These are phyloP conservation scores for Filosporella fistucella DNA, from an alignment of 495 filamentous ascomycete species.

Conservation along the genomic window DNA sequence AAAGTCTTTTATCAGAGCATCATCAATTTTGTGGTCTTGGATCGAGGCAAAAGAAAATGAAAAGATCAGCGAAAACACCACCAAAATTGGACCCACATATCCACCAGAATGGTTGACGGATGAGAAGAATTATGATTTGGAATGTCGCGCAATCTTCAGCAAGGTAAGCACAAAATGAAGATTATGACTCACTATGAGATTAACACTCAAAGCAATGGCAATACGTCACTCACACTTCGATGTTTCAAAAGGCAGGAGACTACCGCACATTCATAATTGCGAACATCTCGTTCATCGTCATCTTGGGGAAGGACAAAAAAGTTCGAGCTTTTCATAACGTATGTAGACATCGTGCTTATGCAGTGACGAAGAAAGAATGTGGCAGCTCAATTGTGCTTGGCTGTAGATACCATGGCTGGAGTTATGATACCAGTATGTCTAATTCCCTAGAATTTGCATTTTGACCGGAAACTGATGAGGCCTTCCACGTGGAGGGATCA, in stretches of 20 bases:
- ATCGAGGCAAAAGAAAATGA: no score
- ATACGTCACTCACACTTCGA: slow-evolving; percentile 39
- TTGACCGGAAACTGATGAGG: no score
- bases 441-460: no score
- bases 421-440: slow-evolving; percentile 50
- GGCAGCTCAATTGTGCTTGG: slow-evolving; percentile 47
- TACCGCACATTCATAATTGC: slow-evolving; percentile 41
- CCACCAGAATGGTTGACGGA: slow-evolving; percentile 20
- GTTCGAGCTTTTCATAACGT: slow-evolving; percentile 54
- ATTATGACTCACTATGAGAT: not conserved
- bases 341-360: slow-evolving; percentile 54
- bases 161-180: slow-evolving; percentile 9
- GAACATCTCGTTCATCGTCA: slow-evolving; percentile 43
- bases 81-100: no score
- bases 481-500: no score
- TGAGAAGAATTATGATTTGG: slow-evolving; percentile 14
- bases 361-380: slow-evolving; percentile 40
- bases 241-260: slow-evolving; percentile 44
- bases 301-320: slow-evolving; percentile 41
- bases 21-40: no score
- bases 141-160: slow-evolving; percentile 23
- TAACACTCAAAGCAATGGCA: slow-evolving; percentile 37
- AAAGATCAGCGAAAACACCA: no score
- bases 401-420: slow-evolving; percentile 63
- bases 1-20: no score